Percentiles rank a stretch among this genome's conserved stretches.
phyloP scores from a whole-genome alignment of 257 asterid species.

The Gardenia jasminoides region DNA sequence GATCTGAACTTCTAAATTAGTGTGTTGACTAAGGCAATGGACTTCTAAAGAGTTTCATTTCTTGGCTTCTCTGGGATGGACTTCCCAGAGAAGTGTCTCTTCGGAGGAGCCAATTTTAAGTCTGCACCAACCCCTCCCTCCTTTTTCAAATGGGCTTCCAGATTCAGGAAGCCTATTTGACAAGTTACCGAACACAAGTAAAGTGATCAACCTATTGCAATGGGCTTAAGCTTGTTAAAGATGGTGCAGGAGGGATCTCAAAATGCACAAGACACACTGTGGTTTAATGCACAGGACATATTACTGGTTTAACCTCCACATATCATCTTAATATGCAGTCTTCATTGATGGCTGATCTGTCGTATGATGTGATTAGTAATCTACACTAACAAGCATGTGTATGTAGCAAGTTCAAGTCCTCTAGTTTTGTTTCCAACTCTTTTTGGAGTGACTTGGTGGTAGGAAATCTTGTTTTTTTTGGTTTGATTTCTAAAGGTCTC shows the following conservation, averaged over 20 bases:
- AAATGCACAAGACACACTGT: not conserved
- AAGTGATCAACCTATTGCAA: not conserved
- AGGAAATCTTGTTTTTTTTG: not conserved
- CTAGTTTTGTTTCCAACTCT: not conserved
- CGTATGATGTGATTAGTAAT: not conserved
- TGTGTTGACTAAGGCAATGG: not conserved
- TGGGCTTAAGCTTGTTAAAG: no score
- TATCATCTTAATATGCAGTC: not conserved
- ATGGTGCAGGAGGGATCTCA: not conserved
- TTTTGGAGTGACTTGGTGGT: not conserved
- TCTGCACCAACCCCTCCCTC: no score
- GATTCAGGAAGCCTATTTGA: no score
- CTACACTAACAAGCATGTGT: not conserved
- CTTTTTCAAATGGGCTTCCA: no score
- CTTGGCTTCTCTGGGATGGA: not conserved
- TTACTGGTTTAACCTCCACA: no score
- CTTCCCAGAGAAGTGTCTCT: not conserved
- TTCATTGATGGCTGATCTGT: not conserved
- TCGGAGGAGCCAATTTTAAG: not conserved
- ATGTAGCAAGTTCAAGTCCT: not conserved
- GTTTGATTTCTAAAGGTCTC: slow-evolving; percentile 6
- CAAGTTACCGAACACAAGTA: not conserved
- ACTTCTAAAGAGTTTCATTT: not conserved
- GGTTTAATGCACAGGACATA: no score
- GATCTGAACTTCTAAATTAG: not conserved